Percentiles rank a stretch among this genome's conserved stretches.
Evolutionary conservation across 768 basidiomycete genomes (phyloP).

Genomic region (Nidularia pulvinata): DNA sequence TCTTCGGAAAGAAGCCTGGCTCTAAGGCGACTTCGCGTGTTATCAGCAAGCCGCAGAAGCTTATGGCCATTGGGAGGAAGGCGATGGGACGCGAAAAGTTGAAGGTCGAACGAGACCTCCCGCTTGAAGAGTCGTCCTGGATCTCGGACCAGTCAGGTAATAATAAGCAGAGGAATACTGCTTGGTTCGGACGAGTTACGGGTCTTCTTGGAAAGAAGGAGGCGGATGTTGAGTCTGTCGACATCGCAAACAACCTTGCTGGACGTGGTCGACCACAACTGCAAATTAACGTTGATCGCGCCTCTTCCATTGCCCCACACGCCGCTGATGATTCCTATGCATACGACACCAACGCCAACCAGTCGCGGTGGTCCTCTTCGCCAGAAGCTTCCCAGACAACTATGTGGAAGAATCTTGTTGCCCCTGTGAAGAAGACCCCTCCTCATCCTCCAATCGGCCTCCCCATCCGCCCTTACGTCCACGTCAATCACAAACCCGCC

Average conservation of each 20-base stretch:
- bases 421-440: slow-evolving; percentile 18
- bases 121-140: background rate
- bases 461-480: slow-evolving; percentile 26
- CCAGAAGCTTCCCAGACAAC: slow-evolving; percentile 22
- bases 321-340: slow-evolving; percentile 1
- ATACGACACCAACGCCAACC: slow-evolving; percentile 1
- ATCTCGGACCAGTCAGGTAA: slow-evolving; percentile 1
- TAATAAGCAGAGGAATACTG: slow-evolving; percentile 6
- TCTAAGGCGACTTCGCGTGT: slow-evolving; percentile 4
- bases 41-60: slow-evolving; percentile 32
- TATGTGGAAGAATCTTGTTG: slow-evolving; percentile 28
- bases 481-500: slow-evolving; percentile 26
- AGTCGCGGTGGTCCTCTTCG: slow-evolving; percentile 35
- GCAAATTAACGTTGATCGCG: slow-evolving; percentile 14
- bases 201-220: slow-evolving; percentile 18
- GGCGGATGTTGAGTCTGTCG: slow-evolving; percentile 2
- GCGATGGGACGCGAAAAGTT: slow-evolving; percentile 27
- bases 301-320: slow-evolving; percentile 6
- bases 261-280: slow-evolving; percentile 9
- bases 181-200: slow-evolving; percentile 36
- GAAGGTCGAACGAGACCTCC: slow-evolving; percentile 21
- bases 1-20: slow-evolving; percentile 24
- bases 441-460: slow-evolving; percentile 14
- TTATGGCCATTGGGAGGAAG: slow-evolving; percentile 44
- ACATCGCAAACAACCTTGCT: slow-evolving; percentile 2